Evolutionary conservation across 2,329 filamentous ascomycete genomes (phyloP).

Genomic region (Fusarium illudens): DNA sequence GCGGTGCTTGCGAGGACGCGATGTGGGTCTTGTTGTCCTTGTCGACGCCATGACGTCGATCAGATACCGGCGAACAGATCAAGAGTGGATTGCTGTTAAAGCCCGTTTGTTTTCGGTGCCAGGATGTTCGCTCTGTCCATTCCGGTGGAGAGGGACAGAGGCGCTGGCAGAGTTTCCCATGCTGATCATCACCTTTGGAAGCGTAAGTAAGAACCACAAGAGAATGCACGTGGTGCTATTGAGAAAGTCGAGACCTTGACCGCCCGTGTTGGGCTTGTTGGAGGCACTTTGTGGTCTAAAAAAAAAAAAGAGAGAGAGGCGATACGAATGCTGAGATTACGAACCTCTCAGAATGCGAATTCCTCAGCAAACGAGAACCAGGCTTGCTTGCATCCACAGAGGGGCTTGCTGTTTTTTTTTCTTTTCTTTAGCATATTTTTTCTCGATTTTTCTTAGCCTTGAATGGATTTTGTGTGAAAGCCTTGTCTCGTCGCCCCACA

Average conservation of each 20-base stretch:
- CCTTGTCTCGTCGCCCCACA: conserved; percentile 15
- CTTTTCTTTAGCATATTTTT: background rate
- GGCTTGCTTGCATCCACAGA: background rate
- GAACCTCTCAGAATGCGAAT: conserved; percentile 7
- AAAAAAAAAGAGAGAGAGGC: background rate
- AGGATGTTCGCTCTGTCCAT: conserved; percentile 12
- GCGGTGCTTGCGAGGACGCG: conserved; percentile 17
- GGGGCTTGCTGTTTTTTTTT: background rate
- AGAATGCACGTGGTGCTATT: conserved; percentile 20
- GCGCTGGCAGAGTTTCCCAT: conserved; percentile 12
- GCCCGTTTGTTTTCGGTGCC: conserved; percentile 20
- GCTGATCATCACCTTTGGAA: conserved; percentile 22
- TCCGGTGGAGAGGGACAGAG: conserved; percentile 2
- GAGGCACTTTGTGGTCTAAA: background rate
- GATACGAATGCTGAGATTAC: conserved; percentile 15
- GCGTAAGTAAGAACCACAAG: conserved; percentile 9
- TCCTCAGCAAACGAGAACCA: background rate
- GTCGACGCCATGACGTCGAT: conserved; percentile 38
- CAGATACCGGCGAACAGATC: conserved; percentile 25
- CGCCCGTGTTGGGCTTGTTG: background rate
- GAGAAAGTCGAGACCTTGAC: background rate
- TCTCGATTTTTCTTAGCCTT: background rate
- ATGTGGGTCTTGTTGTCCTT: conserved; percentile 18
- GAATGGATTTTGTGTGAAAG: background rate
- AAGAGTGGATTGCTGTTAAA: conserved; percentile 24